phyloP scores from a whole-genome alignment of 2,329 filamentous ascomycete genomes.

The Diaporthe capsici region DNA sequence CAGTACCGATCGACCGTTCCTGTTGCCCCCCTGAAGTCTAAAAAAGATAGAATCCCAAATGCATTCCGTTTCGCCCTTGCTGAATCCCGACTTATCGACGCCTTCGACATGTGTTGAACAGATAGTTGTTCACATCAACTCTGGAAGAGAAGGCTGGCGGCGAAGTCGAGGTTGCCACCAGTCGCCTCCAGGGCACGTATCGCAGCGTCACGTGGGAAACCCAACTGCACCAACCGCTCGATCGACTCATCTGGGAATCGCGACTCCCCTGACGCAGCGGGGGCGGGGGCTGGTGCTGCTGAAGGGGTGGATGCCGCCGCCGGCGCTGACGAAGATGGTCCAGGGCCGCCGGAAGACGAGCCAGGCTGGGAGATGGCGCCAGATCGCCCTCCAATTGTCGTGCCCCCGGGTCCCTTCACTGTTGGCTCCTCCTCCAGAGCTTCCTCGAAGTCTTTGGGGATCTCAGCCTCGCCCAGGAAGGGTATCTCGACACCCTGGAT shows the following conservation, averaged over 20 bases:
- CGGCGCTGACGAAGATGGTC: constrained; percentile 45
- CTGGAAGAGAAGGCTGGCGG: constrained; percentile 83
- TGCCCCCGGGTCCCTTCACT: constrained; percentile 88
- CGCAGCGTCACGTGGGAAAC: constrained; percentile 82
- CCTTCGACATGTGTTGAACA: background rate
- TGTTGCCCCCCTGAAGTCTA: constrained; percentile 7
- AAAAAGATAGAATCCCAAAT: constrained; percentile 22
- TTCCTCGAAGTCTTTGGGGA: constrained; percentile 86
- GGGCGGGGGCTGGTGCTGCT: constrained; percentile 42
- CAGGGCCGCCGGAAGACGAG: constrained; percentile 41
- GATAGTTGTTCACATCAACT: constrained; percentile 49
- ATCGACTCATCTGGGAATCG: constrained; percentile 76
- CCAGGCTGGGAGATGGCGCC: constrained; percentile 74
- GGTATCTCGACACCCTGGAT: constrained; percentile 91
- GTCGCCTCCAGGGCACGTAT: constrained; percentile 86
- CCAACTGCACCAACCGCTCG: constrained; percentile 81
- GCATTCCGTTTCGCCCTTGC: constrained; percentile 32
- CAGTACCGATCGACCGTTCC: constrained; percentile 16
- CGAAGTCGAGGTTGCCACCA: constrained; percentile 87
- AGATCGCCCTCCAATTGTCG: constrained; percentile 85
- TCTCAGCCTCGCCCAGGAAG: constrained; percentile 93
- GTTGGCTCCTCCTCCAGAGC: constrained; percentile 84
- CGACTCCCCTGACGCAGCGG: constrained; percentile 41
- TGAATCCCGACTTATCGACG: constrained; percentile 40
- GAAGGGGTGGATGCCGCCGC: constrained; percentile 47